These are phyloP conservation scores for Lepidium sativum DNA, from an alignment of 345 rosid genomes.

Conservation along the genomic window DNA sequence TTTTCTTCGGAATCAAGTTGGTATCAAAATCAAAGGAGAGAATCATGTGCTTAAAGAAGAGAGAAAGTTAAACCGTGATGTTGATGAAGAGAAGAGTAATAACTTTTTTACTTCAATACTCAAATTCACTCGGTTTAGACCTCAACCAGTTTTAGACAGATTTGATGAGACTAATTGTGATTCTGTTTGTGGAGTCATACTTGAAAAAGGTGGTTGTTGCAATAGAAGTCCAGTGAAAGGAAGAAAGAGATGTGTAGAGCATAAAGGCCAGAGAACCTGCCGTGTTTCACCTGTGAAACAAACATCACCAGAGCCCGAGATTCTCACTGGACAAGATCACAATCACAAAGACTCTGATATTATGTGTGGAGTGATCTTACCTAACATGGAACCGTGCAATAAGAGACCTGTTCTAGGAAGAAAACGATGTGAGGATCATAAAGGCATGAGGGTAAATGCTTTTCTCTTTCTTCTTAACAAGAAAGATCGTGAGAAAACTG, in stretches of 20 bases:
- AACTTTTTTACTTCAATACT: slow-evolving; percentile 33
- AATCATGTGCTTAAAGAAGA: slow-evolving; percentile 24
- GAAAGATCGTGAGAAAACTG: slow-evolving; percentile 18
- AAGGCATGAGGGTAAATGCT: slow-evolving; percentile 48
- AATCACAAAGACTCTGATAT: not conserved
- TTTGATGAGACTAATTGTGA: not conserved
- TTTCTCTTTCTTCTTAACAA: slow-evolving; percentile 17
- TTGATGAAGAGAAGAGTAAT: slow-evolving; percentile 28
- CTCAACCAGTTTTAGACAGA: slow-evolving; percentile 37
- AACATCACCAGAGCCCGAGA: not conserved
- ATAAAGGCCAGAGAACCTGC: slow-evolving; percentile 50
- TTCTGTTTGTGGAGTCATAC: slow-evolving; percentile 44
- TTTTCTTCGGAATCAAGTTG: slow-evolving; percentile 39
- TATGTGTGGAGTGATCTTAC: slow-evolving; percentile 44
- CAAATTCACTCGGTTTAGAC: slow-evolving; percentile 45
- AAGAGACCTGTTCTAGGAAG: slow-evolving; percentile 44
- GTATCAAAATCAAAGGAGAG: slow-evolving; percentile 50
- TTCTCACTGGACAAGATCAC: not conserved
- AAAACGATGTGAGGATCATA: slow-evolving; percentile 56
- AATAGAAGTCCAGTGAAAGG: slow-evolving; percentile 40
- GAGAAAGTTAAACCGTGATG: slow-evolving; percentile 6
- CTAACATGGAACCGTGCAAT: slow-evolving; percentile 38
- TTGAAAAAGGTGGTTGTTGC: slow-evolving; percentile 43
- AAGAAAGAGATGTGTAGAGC: slow-evolving; percentile 62
- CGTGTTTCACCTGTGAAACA: slow-evolving; percentile 21